phyloP scores from a whole-genome alignment of 2,329 filamentous ascomycete genomes.

The Lecanicillium sp. region DNA sequence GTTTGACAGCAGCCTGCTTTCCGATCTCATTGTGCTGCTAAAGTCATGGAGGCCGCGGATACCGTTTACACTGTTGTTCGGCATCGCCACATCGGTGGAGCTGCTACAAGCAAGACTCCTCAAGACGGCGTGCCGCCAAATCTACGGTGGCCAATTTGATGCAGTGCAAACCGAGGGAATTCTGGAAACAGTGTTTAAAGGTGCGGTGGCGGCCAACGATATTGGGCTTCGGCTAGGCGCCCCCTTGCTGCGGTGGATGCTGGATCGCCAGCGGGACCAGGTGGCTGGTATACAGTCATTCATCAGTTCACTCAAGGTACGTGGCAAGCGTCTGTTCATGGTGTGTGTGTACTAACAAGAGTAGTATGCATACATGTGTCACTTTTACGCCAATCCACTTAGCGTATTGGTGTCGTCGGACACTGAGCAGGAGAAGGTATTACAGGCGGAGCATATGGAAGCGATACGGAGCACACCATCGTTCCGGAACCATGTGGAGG shows the following conservation, averaged over 20 bases:
- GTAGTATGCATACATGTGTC: conserved; percentile 78
- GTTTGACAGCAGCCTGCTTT: conserved; percentile 65
- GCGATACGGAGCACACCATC: conserved; percentile 62
- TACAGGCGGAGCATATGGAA: conserved; percentile 57
- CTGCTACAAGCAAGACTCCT: conserved; percentile 68
- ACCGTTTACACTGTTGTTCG: conserved; percentile 69
- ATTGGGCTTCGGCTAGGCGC: conserved; percentile 57
- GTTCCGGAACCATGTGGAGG: conserved; percentile 51
- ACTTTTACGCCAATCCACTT: conserved; percentile 73
- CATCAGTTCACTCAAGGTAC: conserved; percentile 59
- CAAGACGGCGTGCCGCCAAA: conserved; percentile 56
- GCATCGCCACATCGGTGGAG: conserved; percentile 74
- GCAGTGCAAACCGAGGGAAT: conserved; percentile 66
- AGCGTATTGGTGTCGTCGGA: conserved; percentile 49
- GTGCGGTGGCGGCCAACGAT: conserved; percentile 51
- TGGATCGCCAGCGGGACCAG: conserved; percentile 70
- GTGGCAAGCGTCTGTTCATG: neutral
- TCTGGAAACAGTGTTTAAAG: conserved; percentile 64
- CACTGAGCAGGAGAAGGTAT: conserved; percentile 18
- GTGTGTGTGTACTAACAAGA: conserved; percentile 1
- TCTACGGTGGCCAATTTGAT: conserved; percentile 69
- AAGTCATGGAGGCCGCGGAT: conserved; percentile 69
- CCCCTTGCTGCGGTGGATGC: conserved; percentile 50
- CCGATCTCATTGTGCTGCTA: conserved; percentile 62
- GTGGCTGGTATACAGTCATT: conserved; percentile 70